Percentiles rank a stretch among this genome's conserved stretches.
Evolutionary conservation across 2,329 filamentous ascomycete species (phyloP).

Genomic region (Pseudocercospora fijiensis): DNA sequence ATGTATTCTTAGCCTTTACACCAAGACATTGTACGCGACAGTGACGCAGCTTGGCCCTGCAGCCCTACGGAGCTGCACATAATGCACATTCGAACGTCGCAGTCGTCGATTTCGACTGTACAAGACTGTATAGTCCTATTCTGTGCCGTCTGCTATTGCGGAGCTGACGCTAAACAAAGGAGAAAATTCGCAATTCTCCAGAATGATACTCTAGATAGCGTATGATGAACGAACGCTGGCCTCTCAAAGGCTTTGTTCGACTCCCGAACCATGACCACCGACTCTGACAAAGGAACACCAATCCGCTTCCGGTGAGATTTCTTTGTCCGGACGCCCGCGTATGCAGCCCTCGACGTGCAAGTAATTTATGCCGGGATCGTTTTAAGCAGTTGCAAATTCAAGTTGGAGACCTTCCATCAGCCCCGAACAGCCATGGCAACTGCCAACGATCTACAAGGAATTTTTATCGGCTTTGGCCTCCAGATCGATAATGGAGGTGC

Average conservation of each 20-base stretch:
- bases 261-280: not conserved
- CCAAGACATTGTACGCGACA: not conserved
- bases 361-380: not conserved
- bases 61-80: not conserved
- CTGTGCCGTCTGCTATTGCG: not conserved
- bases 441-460: not conserved
- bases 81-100: not conserved
- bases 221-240: not conserved
- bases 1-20: not conserved
- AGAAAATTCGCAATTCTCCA: not conserved
- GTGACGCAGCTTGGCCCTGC: not conserved
- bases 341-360: not conserved
- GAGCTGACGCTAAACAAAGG: not conserved
- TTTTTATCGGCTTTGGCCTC: not conserved
- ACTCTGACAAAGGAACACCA: not conserved
- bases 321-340: not conserved
- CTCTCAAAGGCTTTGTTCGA: not conserved
- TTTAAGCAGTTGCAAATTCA: not conserved
- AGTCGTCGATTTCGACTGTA: not conserved
- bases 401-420: not conserved
- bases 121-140: no score
- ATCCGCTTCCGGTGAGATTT: not conserved
- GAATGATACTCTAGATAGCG: not conserved
- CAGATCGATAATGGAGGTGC: not conserved
- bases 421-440: not conserved